Evolutionary conservation across 805 yeast genomes (phyloP), one percentile per base, ranked within the genome.

Genomic region (Tetrapisispora nanseiensis): DNA sequence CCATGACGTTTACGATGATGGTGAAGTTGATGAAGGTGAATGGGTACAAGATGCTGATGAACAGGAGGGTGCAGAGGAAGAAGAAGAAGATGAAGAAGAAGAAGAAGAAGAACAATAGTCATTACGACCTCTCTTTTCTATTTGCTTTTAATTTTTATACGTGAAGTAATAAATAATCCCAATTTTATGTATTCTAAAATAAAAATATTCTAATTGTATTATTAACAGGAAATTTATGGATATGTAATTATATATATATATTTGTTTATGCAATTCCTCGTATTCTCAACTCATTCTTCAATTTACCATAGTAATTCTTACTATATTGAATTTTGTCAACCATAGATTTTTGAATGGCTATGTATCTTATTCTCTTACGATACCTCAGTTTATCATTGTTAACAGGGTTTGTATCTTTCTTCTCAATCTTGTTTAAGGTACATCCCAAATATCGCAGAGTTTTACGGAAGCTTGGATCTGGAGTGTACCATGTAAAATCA

Each of bases 1-100:
- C 46, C 80, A 82, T 46, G 89, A 80, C 31, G 75, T 67, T 46
- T 71, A 74, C 56, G 75, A 68, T 13, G 76, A 71, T 65, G 59
- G 42, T 46, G 53, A 48, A 33, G 51, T 50, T 26, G 53, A 48
- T 37, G 54, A 34, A 12, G 50, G 41, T 32, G 53, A 46, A 31
- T 46, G 32, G 30, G 35, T 21, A 12, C 33, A 29, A 3, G 43
- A 33, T 5, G 33, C 20, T 13, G 49, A 43, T 18, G 33, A 38
- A 20, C 37, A 36, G 4, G 46, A 41, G n/a, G 43, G 44, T 24
- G 39, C 32, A 18, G 16, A 26, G 9, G 39, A 21, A 4, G 42
- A 39, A 15, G 43, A 29, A 18, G 35, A 34, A 12, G 40, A 23
- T 20, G 38, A 37, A 6, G 46, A 27, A 22, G 40, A 37, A 20